These are phyloP conservation scores for Ustilago esculenta DNA, from an alignment of 1,284 basidiomycete genomes.

Conservation along the genomic window DNA sequence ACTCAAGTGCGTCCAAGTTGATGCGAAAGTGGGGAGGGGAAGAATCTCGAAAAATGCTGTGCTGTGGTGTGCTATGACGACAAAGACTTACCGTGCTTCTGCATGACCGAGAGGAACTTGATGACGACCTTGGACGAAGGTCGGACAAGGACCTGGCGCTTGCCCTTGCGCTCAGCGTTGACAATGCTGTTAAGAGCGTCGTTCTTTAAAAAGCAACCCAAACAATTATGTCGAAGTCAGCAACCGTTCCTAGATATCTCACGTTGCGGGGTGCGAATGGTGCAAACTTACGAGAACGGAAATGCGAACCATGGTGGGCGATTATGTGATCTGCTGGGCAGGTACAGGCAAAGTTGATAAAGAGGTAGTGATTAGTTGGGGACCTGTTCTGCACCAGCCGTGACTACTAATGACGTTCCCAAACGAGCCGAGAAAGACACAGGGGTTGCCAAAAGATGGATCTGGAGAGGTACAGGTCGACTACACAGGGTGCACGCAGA, in stretches of 20 bases:
- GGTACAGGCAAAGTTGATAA: slow-evolving; percentile 39
- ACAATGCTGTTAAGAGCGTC: slow-evolving; percentile 67
- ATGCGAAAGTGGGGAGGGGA: background rate
- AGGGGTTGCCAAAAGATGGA: slow-evolving; percentile 46
- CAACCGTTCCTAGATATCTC: background rate
- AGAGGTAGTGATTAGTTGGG: slow-evolving; percentile 24
- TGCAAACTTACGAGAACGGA: slow-evolving; percentile 66
- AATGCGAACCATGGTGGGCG: slow-evolving; percentile 65
- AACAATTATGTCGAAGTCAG: background rate
- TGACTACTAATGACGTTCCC: slow-evolving; percentile 44
- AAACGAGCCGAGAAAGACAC: slow-evolving; percentile 20
- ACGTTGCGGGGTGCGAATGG: too few species aligned
- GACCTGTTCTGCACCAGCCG: slow-evolving; percentile 56
- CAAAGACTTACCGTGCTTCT: slow-evolving; percentile 66
- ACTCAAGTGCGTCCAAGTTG: too few species aligned
- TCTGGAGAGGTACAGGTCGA: slow-evolving; percentile 52
- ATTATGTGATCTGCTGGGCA: slow-evolving; percentile 59
- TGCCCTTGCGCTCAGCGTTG: slow-evolving; percentile 67
- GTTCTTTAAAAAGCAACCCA: slow-evolving; percentile 42
- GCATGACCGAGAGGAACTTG: slow-evolving; percentile 67
- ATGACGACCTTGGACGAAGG: slow-evolving; percentile 67
- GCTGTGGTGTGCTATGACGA: slow-evolving; percentile 8
- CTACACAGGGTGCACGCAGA: background rate
- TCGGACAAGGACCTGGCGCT: slow-evolving; percentile 67
- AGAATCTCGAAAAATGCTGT: background rate